Percentiles rank a stretch among this genome's conserved stretches.
phyloP scores from a whole-genome alignment of 257 asterid genomes.

The Rauvolfia tetraphylla region DNA sequence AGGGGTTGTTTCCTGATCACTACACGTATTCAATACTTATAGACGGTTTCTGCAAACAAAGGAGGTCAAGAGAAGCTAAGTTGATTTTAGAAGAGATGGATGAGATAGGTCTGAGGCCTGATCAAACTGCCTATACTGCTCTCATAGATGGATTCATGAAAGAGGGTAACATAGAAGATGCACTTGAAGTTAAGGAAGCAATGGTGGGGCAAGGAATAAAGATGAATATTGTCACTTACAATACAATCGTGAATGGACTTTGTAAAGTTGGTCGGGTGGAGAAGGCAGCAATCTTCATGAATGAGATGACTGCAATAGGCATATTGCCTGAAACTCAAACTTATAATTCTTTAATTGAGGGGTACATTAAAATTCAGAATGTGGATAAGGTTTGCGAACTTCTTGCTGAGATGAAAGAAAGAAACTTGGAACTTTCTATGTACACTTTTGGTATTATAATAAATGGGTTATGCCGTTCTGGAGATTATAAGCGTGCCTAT shows the following conservation, averaged over 20 bases:
- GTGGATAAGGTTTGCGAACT: constrained; percentile 56
- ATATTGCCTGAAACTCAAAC: constrained; percentile 59
- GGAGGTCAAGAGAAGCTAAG: constrained; percentile 62
- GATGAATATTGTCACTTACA: constrained; percentile 57
- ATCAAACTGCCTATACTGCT: constrained; percentile 53
- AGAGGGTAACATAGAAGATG: constrained; percentile 61
- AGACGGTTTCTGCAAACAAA: constrained; percentile 62
- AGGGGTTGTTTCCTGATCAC: constrained; percentile 62
- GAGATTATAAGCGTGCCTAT: constrained; percentile 53
- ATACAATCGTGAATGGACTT: constrained; percentile 58
- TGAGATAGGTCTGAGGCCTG: constrained; percentile 51
- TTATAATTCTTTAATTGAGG: constrained; percentile 58
- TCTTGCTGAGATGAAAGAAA: constrained; percentile 61
- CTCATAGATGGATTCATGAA: constrained; percentile 74
- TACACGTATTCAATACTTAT: constrained; percentile 61
- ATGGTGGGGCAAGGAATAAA: constrained; percentile 60
- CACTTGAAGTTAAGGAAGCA: constrained; percentile 51
- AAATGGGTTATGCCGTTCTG: constrained; percentile 50
- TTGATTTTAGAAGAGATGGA: constrained; percentile 62
- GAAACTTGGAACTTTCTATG: constrained; percentile 59
- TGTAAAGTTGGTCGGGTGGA: constrained; percentile 61
- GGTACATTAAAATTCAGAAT: constrained; percentile 45
- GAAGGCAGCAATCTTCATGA: constrained; percentile 45
- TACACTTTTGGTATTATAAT: constrained; percentile 57
- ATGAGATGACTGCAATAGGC: constrained; percentile 64